phyloP scores from a whole-genome alignment of 805 yeast species.

The Hanseniaspora hatyaiensis region DNA sequence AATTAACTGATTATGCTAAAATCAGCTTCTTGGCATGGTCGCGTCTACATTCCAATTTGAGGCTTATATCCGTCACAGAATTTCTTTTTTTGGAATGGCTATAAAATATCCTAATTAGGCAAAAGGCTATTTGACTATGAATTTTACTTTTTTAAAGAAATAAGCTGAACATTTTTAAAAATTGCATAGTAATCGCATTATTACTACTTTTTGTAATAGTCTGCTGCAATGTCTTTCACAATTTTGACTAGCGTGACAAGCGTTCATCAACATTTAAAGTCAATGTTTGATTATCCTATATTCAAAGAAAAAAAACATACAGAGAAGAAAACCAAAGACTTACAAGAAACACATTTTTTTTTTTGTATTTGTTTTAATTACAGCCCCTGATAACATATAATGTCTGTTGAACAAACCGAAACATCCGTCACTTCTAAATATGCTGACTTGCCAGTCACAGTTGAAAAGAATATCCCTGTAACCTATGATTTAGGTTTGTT shows the following conservation, averaged over 20 bases:
- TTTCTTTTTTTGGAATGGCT: background rate
- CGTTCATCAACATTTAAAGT: too few species aligned
- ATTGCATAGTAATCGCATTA: background rate
- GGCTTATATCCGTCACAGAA: background rate
- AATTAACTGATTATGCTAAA: background rate
- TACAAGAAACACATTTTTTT: too few species aligned
- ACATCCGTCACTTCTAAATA: constrained; percentile 19
- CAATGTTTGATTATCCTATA: too few species aligned
- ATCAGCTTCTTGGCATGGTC: too few species aligned
- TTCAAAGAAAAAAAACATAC: too few species aligned
- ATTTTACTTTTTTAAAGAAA: constrained; percentile 4
- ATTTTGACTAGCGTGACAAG: too few species aligned
- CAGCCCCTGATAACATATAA: too few species aligned
- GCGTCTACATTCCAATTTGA: too few species aligned
- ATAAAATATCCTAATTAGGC: background rate
- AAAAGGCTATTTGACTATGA: background rate
- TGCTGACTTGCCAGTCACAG: constrained; percentile 53
- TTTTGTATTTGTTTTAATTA: background rate
- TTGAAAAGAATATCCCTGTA: constrained; percentile 83
- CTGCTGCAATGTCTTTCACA: too few species aligned
- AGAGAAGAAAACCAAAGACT: too few species aligned
- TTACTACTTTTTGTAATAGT: too few species aligned
- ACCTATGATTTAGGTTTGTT: constrained; percentile 81
- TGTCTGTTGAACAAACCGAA: constrained; percentile 19
- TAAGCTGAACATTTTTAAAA: too few species aligned